Conservation (phyloP, 192 early-diverging fungal species). For the Coemansia sp. region DNA sequence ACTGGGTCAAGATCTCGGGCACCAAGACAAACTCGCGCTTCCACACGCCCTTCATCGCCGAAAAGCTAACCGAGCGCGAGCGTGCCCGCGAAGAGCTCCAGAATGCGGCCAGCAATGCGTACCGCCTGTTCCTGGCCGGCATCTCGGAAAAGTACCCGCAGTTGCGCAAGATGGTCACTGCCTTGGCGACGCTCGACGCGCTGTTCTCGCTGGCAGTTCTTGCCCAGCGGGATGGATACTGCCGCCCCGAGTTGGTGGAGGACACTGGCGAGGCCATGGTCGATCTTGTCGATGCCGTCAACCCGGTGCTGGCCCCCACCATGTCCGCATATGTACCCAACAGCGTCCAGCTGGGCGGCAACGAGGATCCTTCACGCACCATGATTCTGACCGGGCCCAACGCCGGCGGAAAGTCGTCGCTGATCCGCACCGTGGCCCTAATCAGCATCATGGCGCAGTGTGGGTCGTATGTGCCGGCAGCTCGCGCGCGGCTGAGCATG, state of each 20-base stretch:
- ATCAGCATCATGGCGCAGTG: constrained; percentile 93
- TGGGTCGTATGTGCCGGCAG: constrained; percentile 89
- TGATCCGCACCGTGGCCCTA: constrained; percentile 87
- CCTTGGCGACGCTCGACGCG: constrained; percentile 60
- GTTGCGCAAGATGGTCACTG: constrained; percentile 58
- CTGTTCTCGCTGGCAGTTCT: constrained; percentile 61
- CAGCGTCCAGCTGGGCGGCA: constrained; percentile 60
- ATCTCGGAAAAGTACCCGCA: constrained; percentile 56
- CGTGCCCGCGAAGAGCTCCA: constrained; percentile 55
- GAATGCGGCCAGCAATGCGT: constrained; percentile 62
- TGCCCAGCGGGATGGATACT: constrained; percentile 83
- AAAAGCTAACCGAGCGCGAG: constrained; percentile 52
- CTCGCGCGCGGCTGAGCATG: constrained; percentile 60
- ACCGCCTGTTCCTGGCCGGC: constrained; percentile 53
- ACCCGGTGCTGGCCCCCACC: constrained; percentile 40
- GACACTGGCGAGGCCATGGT: constrained; percentile 60
- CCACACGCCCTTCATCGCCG: constrained; percentile 51
- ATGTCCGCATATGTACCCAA: constrained; percentile 85
- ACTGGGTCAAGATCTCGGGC: constrained; percentile 64
- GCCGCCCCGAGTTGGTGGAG: constrained; percentile 69
- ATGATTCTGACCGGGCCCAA: constrained; percentile 96
- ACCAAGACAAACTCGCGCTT: constrained; percentile 35
- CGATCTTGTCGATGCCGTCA: constrained; percentile 80
- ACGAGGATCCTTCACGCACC: constrained; percentile 35
- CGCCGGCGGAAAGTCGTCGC: constrained; percentile 96